phyloP scores from a whole-genome alignment of 805 yeast species.

The Pichia sporocuriosa region DNA sequence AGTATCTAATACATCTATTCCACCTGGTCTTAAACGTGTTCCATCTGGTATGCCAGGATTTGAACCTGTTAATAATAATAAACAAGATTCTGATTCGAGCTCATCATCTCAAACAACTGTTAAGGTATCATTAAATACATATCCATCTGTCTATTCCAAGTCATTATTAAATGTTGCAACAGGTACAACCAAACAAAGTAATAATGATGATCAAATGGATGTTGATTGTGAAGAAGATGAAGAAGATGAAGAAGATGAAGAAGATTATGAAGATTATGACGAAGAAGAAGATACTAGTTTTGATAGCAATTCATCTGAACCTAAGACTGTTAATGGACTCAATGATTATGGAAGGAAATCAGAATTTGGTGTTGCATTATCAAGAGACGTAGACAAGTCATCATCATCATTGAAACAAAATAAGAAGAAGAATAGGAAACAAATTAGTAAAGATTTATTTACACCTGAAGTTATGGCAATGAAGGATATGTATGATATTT shows the following conservation, averaged over 20 bases:
- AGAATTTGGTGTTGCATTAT: too few relatives aligned
- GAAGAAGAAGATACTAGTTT: not conserved
- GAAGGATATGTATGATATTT: slow-evolving; percentile 53
- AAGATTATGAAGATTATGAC: not conserved
- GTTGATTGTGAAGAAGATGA: not conserved
- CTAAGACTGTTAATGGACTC: not conserved
- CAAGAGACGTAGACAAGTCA: too few relatives aligned
- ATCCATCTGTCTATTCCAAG: slow-evolving; percentile 7
- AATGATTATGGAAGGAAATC: too few relatives aligned
- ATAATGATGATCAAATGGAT: not conserved
- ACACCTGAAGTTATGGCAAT: slow-evolving; percentile 55
- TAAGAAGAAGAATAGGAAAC: not conserved
- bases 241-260: not conserved
- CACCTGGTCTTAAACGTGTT: not conserved
- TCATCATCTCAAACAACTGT: too few relatives aligned
- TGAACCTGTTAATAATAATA: not conserved
- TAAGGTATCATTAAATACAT: slow-evolving; percentile 1
- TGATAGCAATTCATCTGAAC: not conserved
- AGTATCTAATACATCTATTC: not conserved
- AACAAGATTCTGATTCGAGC: not conserved
- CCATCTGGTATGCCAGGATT: slow-evolving; percentile 10
- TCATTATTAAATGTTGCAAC: slow-evolving; percentile 2
- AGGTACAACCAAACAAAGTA: slow-evolving; percentile 1
- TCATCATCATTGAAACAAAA: too few relatives aligned
- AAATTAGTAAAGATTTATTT: slow-evolving; percentile 30